Percentiles rank a stretch among this genome's conserved stretches.
Evolutionary conservation across 169 alveolate genomes (phyloP).

Genomic region (Cryptosporidium meleagridis): DNA sequence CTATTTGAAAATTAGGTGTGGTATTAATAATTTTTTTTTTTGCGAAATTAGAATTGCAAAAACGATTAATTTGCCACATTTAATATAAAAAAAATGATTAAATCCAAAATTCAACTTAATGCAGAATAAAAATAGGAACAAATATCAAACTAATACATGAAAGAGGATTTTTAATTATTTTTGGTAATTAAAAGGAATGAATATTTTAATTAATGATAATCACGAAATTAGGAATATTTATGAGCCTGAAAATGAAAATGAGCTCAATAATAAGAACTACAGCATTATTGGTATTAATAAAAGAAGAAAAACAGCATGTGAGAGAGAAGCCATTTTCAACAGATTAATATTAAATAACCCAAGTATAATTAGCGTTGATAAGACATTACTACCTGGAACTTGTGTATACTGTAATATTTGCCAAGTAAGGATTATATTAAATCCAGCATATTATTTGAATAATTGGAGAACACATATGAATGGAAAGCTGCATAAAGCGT

Average conservation of each 20-base stretch:
- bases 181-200: conserved; percentile 28
- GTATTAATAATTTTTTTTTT: background rate
- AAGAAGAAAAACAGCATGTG: conserved; percentile 68
- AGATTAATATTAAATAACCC: conserved; percentile 61
- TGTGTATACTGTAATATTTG: conserved; percentile 68
- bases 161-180: background rate
- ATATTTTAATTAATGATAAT: conserved; percentile 25
- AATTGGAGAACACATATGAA: conserved; percentile 75
- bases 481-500: conserved; percentile 63
- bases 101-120: background rate
- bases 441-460: conserved; percentile 70
- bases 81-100: background rate
- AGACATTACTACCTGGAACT: conserved; percentile 54
- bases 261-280: conserved; percentile 5
- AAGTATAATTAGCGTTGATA: conserved; percentile 42
- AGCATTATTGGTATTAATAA: conserved; percentile 17
- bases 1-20: conserved; percentile 51
- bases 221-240: conserved; percentile 25
- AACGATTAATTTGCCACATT: conserved; percentile 4
- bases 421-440: conserved; percentile 60
- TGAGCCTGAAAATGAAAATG: conserved; percentile 33
- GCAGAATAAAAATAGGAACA: background rate
- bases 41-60: background rate
- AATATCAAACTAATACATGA: background rate
- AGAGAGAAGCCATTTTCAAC: conserved; percentile 71